Conservation (phyloP, 495 filamentous ascomycete genomes). For the Oleoguttula mirabilis region DNA sequence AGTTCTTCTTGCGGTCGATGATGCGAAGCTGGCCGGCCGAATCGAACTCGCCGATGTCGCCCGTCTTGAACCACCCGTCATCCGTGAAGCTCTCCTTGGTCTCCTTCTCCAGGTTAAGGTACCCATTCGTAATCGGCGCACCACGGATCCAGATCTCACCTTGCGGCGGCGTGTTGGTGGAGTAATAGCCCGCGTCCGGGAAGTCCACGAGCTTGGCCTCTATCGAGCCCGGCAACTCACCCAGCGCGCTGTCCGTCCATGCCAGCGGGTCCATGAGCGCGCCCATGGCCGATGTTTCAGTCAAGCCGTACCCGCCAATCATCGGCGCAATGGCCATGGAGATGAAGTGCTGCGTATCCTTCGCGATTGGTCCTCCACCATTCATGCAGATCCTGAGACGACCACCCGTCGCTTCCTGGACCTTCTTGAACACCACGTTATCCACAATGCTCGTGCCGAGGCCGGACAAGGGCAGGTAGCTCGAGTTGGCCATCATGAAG, state of each 20-base stretch:
- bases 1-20: slow-evolving; percentile 97
- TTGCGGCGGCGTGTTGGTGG: slow-evolving; percentile 81
- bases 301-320: slow-evolving; percentile 76
- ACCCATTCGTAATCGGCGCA: slow-evolving; percentile 55
- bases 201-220: slow-evolving; percentile 96
- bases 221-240: slow-evolving; percentile 65
- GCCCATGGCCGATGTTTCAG: slow-evolving; percentile 92
- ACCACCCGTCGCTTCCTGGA: slow-evolving; percentile 34
- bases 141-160: slow-evolving; percentile 92
- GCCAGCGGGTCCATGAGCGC: slow-evolving; percentile 77
- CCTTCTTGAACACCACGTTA: slow-evolving; percentile 34
- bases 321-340: slow-evolving; percentile 34
- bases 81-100: slow-evolving; percentile 59
- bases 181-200: slow-evolving; percentile 79
- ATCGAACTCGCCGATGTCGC: slow-evolving; percentile 89
- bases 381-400: slow-evolving; percentile 33
- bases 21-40: slow-evolving; percentile 67
- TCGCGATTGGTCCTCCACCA: slow-evolving; percentile 33
- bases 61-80: slow-evolving; percentile 93
- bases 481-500: slow-evolving; percentile 49
- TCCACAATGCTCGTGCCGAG: slow-evolving; percentile 49
- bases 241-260: slow-evolving; percentile 75
- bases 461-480: slow-evolving; percentile 35
- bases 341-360: slow-evolving; percentile 35
- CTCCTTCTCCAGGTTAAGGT: slow-evolving; percentile 75